Conservation (phyloP, 495 filamentous ascomycete genomes). For the Talaromyces ruber region DNA sequence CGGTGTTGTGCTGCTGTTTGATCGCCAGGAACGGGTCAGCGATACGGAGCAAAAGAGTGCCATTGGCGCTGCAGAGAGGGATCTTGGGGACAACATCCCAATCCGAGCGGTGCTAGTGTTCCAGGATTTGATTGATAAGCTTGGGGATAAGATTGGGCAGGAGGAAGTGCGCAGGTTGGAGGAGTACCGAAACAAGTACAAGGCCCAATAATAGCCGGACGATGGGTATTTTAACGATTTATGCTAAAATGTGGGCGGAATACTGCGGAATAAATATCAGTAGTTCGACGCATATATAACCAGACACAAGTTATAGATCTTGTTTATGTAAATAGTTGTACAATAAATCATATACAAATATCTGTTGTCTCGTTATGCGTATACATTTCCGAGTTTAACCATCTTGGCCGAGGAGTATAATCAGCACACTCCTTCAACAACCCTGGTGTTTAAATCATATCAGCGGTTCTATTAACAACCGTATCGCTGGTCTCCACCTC, state of each 20-base stretch:
- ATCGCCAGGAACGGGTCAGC: constrained; percentile 75
- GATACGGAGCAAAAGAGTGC: constrained; percentile 51
- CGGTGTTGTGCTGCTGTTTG: constrained; percentile 80
- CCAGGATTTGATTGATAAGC: constrained; percentile 66
- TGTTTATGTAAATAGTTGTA: neutral
- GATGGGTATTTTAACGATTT: neutral
- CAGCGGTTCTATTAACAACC: neutral
- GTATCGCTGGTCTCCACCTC: neutral
- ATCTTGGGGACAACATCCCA: constrained; percentile 41
- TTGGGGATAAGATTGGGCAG: constrained; percentile 40
- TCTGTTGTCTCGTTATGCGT: neutral
- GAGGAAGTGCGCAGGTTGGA: constrained; percentile 62
- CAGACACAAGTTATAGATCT: neutral
- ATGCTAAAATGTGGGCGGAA: neutral
- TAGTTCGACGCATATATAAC: neutral
- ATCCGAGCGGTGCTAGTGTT: constrained; percentile 46
- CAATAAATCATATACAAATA: neutral
- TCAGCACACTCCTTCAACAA: neutral
- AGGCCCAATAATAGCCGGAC: constrained; percentile 21
- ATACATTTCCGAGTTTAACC: neutral
- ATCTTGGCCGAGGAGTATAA: neutral
- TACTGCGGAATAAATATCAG: neutral
- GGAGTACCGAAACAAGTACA: constrained; percentile 71
- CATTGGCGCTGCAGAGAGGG: constrained; percentile 70
- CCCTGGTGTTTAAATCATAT: neutral